These are phyloP conservation scores for Paspalum vaginatum DNA, from an alignment of 176 grass and related monocot genomes.

Conservation along the genomic window DNA sequence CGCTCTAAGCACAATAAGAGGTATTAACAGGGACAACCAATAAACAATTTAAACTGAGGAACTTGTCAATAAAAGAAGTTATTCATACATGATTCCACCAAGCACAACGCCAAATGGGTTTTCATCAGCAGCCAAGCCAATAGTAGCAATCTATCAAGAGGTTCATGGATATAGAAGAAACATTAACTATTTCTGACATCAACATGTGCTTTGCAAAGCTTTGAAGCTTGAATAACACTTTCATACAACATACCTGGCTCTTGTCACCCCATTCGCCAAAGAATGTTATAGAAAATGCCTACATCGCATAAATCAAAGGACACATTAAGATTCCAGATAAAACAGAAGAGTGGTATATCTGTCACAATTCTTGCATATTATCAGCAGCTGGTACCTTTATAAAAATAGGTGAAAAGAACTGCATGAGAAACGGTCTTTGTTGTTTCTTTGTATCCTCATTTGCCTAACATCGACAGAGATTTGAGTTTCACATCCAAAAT, in stretches of 20 bases:
- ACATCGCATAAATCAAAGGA: constrained; percentile 30
- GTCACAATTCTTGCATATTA: constrained; percentile 17
- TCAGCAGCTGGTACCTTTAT: constrained; percentile 68
- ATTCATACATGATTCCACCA: constrained; percentile 80
- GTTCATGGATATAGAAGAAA: not conserved
- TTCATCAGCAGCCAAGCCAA: constrained; percentile 92
- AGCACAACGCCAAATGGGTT: constrained; percentile 95
- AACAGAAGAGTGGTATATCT: constrained; percentile 8
- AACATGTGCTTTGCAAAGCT: constrained; percentile 13
- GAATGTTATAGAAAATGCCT: constrained; percentile 99
- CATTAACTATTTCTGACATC: constrained; percentile 25
- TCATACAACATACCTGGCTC: constrained; percentile 73
- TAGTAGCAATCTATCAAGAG: constrained; percentile 82
- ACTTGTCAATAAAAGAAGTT: not conserved
- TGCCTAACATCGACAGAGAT: constrained; percentile 49
- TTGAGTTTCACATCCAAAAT: constrained; percentile 19
- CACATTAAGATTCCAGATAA: constrained; percentile 27
- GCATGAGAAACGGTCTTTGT: constrained; percentile 76
- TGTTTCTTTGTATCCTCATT: constrained; percentile 86
- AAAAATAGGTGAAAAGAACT: constrained; percentile 97
- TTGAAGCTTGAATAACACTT: constrained; percentile 15
- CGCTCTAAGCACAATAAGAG: constrained; percentile 46
- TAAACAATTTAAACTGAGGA: not conserved
- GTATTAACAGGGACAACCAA: constrained; percentile 11
- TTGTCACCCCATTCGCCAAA: constrained; percentile 99